Base-by-base conservation (phyloP, 2,329 filamentous ascomycete species). In the Cladosporium sp. region DNA sequence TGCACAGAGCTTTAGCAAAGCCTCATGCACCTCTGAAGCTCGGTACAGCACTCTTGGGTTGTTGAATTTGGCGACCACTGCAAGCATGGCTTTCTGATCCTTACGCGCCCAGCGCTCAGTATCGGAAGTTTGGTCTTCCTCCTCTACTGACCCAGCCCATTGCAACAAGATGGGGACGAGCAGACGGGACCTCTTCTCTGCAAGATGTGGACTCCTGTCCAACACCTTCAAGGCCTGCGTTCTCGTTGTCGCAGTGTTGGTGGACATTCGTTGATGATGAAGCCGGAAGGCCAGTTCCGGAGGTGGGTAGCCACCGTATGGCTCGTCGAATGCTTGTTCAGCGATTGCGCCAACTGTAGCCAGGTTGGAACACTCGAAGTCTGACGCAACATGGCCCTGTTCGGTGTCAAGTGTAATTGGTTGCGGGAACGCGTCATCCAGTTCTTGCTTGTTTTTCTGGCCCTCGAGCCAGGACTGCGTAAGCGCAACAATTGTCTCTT, bases 21-120 rank as follows among this genome's bases (percentile, higher is more conserved):
- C 88, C 8, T 86, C 79, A 72, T 93, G 91, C 0, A 97, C 93
- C 64, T 92, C 88, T 11, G 87, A 82, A 34, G 90, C 86, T 72
- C 88, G 90, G 77, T 88, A 98, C 4, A 99, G 81, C 0, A 93
- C 92, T 72, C 85, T 91, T 0, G 95, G 92, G 74, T 99, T 99
- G 58, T 85, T 81, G 74, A 98, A 98, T 68, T 93, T 88, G 0
- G 91, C 86, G 74, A 99, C 93, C 6, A 99, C 83, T 1, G 85
- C 85, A 36, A 99, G 83, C 73, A 97, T 88, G 1, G 89, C 86
- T 75, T 97, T 94, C 69, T 94, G 90, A 75, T 99, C 95, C 66
- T 88, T 88, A 65, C 92, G 81, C 25, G 86, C 86, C 91, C 92
- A 95, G 5, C 74, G 70, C 46, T 73, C 69, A 3, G 49, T 57